Conservation (phyloP, 768 basidiomycete species). For the Russula earlei region DNA sequence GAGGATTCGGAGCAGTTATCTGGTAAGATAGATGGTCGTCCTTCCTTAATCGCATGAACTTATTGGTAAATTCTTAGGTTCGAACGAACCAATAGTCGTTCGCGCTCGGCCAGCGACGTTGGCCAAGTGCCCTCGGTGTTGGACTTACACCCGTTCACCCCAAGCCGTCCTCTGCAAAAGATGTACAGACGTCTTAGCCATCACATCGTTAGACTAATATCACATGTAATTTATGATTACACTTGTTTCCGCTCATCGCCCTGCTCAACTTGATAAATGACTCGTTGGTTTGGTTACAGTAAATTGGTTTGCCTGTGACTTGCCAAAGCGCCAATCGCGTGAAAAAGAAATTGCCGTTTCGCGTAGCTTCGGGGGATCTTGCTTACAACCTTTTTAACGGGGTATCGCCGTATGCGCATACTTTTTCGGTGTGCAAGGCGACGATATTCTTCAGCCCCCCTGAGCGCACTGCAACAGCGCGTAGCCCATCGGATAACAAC, state of each 20-base stretch:
- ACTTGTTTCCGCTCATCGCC: background rate
- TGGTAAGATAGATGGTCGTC: conserved; percentile 32
- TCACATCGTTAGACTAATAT: conserved; percentile 2
- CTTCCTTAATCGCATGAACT: background rate
- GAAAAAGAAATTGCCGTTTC: conserved; percentile 2
- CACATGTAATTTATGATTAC: conserved; percentile 8
- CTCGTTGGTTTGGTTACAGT: too few relatives aligned
- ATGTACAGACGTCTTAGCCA: conserved; percentile 35
- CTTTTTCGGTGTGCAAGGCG: conserved; percentile 1
- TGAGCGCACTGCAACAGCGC: background rate
- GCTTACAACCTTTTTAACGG: background rate
- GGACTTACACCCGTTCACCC: conserved; percentile 57
- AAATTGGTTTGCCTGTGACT: too few relatives aligned
- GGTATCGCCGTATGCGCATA: conserved; percentile 15
- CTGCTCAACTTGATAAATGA: background rate
- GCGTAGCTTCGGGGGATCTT: background rate
- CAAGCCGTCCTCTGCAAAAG: conserved; percentile 53
- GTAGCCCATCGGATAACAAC: conserved; percentile 21
- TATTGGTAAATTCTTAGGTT: conserved; percentile 13
- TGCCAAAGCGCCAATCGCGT: background rate
- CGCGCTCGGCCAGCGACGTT: conserved; percentile 50
- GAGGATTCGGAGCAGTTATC: conserved; percentile 34
- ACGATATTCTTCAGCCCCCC: conserved; percentile 3
- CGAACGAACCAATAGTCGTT: conserved; percentile 32
- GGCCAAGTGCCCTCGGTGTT: conserved; percentile 85